Conservation (phyloP, 192 early-diverging fungal genomes). For the Coemansia sp. region DNA sequence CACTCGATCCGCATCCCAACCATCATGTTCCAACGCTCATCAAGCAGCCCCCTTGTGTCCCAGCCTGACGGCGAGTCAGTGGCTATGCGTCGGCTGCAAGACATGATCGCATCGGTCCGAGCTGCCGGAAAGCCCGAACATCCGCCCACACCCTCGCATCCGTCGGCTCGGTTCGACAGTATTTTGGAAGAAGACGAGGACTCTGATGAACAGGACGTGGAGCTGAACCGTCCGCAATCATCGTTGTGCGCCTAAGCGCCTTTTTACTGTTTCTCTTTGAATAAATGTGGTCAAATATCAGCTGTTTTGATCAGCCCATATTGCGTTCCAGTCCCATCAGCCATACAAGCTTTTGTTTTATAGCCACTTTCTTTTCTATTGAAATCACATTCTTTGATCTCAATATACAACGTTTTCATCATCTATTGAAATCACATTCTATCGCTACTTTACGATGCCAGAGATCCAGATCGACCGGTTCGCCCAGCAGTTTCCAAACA, state of each 20-base stretch:
- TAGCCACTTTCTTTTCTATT: slow-evolving; percentile 1
- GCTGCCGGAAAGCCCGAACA: background rate
- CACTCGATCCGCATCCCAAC: slow-evolving; percentile 52
- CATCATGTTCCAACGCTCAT: slow-evolving; percentile 37
- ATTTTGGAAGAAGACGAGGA: slow-evolving; percentile 54
- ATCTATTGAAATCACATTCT: background rate
- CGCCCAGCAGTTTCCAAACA: slow-evolving; percentile 22
- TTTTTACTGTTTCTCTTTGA: background rate
- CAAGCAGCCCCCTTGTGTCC: background rate
- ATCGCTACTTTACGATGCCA: slow-evolving; percentile 15
- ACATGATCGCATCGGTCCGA: slow-evolving; percentile 52
- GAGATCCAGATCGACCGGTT: slow-evolving; percentile 40
- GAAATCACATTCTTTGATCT: background rate
- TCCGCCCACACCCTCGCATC: slow-evolving; percentile 19
- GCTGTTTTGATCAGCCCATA: background rate
- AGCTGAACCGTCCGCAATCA: background rate
- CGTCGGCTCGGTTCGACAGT: slow-evolving; percentile 53
- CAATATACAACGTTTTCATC: too few relatives aligned
- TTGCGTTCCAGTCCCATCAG: background rate
- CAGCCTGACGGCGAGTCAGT: slow-evolving; percentile 12
- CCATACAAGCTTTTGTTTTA: too few relatives aligned
- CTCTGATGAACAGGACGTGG: slow-evolving; percentile 31
- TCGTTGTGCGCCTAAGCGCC: background rate
- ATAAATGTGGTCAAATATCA: background rate
- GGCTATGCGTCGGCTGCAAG: slow-evolving; percentile 48